Base-by-base conservation (phyloP, 345 rosid genomes). In the Pugionium cornutum region DNA sequence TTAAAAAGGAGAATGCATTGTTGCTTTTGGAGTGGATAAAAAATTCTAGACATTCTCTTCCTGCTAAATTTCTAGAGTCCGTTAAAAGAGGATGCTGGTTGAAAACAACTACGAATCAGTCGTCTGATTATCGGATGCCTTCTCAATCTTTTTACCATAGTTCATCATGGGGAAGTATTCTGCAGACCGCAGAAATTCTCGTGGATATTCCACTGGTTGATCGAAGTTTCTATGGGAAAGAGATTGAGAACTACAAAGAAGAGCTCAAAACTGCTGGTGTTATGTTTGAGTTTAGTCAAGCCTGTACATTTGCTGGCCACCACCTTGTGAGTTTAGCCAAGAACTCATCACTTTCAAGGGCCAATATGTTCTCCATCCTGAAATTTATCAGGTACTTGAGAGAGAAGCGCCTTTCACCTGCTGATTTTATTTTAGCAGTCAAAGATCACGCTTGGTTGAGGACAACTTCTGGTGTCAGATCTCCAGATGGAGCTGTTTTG, bases 121-220 rank as follows among this genome's bases (percentile, higher is more conserved):
- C 27, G 58, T 49, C 81, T 69, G 73, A 75, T 53, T 80, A 67
- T 67, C 75, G 72, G 9, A 77, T 87, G 7, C 97, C 97, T 5
- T 77, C 80, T 9, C 73, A 89, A 67, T 83, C 91, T 0, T 87
- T 89, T 60, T 75, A 80, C 11, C 81, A 74, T 64, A 33, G 75
- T 58, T 46, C 77, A 6, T 80, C 88, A 4, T 81, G 85, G 91
- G 95, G 89, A 62, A 52, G 37, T 42, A 46, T 84, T 67, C 72
- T 89, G 59, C 91, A 87, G 77, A 76, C 74, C 35, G 83, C 66
- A 30, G 68, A 79, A 0, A 80, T 75, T 52, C 83, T 84, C 9
- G 89, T 83, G 7, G 89, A 85, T 67, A 78, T 89, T 68, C 97
- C 97, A 0, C 62, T 89, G 3, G 64, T 89, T n/a, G 95, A 89